Evolutionary conservation across 331 rosid species (phyloP).

Genomic region (Dryas integrifolia): DNA sequence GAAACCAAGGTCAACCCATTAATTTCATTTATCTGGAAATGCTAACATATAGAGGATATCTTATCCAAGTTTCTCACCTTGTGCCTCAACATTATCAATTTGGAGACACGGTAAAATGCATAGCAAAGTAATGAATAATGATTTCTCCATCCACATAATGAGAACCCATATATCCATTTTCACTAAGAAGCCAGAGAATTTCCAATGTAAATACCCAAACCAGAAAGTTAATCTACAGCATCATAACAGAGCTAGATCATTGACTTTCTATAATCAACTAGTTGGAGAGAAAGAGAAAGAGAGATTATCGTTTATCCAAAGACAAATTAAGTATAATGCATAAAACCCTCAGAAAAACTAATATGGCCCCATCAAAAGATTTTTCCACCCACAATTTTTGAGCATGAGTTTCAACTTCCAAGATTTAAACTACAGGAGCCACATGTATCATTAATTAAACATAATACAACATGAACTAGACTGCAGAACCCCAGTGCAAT

Average conservation of each 20-base stretch:
- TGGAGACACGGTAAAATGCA: background rate
- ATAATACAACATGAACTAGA: background rate
- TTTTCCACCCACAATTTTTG: background rate
- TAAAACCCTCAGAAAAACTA: background rate
- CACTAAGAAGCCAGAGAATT: background rate
- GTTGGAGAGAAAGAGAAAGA: background rate
- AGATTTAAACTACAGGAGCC: background rate
- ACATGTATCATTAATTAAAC: background rate
- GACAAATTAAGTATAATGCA: background rate
- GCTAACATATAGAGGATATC: background rate
- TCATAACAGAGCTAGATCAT: background rate
- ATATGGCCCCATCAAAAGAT: background rate
- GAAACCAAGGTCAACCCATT: background rate
- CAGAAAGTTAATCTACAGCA: background rate
- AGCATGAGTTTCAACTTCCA: constrained; percentile 7
- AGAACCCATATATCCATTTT: background rate
- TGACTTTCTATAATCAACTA: background rate
- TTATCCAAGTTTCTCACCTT: constrained; percentile 10
- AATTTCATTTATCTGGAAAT: background rate
- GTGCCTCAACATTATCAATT: background rate
- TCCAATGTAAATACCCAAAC: background rate
- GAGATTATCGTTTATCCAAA: background rate
- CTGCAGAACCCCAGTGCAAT: background rate
- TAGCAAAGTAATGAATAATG: background rate
- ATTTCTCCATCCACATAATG: background rate